A percentile compares a stretch with the other conserved stretches of the same genome.
Evolutionary conservation across 306 rosid genomes (phyloP).

Genomic region (Trifolium pratense): DNA sequence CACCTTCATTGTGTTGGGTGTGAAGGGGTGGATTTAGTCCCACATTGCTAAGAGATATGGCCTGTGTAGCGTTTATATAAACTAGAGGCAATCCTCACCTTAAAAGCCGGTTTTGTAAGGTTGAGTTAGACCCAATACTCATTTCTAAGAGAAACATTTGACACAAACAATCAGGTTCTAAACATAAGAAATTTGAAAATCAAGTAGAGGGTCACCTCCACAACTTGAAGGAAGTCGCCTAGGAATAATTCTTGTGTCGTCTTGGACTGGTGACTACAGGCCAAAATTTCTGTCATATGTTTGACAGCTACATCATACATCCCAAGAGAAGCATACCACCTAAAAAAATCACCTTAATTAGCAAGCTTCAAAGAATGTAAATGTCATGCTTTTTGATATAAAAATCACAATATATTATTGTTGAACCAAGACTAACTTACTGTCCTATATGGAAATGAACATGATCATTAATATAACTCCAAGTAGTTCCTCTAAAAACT

Average conservation of each 20-base stretch:
- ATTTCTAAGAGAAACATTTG: no score
- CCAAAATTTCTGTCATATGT: conserved; percentile 84
- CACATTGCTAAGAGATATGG: no score
- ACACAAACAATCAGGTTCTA: conserved; percentile 38
- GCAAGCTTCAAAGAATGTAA: conserved; percentile 37
- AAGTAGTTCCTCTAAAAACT: conserved; percentile 80
- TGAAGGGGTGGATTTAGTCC: no score
- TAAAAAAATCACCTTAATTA: conserved; percentile 49
- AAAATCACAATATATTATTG: conserved; percentile 9
- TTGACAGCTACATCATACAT: conserved; percentile 81
- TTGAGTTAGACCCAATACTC: no score
- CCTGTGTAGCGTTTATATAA: no score
- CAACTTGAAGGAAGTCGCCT: conserved; percentile 73
- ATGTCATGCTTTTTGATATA: conserved; percentile 1
- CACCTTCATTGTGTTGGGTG: no score
- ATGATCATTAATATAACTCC: conserved; percentile 91
- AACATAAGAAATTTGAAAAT: conserved; percentile 20
- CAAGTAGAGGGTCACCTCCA: conserved; percentile 71
- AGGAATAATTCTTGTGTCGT: conserved; percentile 80
- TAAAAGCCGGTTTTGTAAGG: no score
- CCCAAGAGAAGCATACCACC: conserved; percentile 97
- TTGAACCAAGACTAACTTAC: conserved; percentile 62
- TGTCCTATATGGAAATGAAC: conserved; percentile 95
- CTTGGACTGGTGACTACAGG: conserved; percentile 95
- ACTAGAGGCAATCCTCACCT: no score